These are phyloP conservation scores for Stentor coeruleus DNA, from an alignment of 73 alveolate species.

Conservation along the genomic window DNA sequence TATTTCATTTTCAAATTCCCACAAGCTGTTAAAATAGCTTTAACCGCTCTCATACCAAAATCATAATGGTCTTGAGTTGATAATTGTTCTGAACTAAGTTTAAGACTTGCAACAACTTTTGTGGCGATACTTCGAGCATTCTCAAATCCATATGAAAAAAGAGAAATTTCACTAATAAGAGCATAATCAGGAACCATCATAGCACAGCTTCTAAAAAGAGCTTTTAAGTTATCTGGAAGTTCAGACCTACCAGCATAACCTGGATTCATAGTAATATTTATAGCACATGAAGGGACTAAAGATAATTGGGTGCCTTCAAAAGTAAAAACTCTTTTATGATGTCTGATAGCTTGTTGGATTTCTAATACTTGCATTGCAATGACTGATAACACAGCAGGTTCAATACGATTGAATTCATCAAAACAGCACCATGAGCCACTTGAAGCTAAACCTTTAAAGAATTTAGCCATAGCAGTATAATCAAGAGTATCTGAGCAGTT, in stretches of 20 bases:
- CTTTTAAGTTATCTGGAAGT: slow-evolving; percentile 95
- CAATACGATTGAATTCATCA: slow-evolving; percentile 97
- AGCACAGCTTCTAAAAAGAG: slow-evolving; percentile 96
- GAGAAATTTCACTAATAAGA: slow-evolving; percentile 88
- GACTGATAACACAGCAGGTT: slow-evolving; percentile 80
- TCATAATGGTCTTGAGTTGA: slow-evolving; percentile 97
- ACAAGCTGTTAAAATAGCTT: slow-evolving; percentile 97
- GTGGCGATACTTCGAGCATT: slow-evolving; percentile 85
- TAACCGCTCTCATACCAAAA: slow-evolving; percentile 99
- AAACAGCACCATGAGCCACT: slow-evolving; percentile 97
- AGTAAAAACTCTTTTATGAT: slow-evolving; percentile 33
- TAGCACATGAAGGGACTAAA: slow-evolving; percentile 80
- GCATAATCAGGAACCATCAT: slow-evolving; percentile 98
- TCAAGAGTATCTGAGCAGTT: slow-evolving; percentile 95
- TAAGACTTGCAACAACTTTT: slow-evolving; percentile 74
- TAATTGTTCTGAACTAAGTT: slow-evolving; percentile 92
- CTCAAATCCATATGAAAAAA: slow-evolving; percentile 92
- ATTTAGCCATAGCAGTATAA: slow-evolving; percentile 87
- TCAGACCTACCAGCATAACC: slow-evolving; percentile 97
- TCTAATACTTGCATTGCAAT: slow-evolving; percentile 66
- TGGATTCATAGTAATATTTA: slow-evolving; percentile 98
- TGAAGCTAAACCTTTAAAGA: slow-evolving; percentile 93
- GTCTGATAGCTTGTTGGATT: slow-evolving; percentile 66
- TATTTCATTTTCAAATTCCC: slow-evolving; percentile 95
- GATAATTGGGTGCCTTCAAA: slow-evolving; percentile 71